These are phyloP conservation scores for Austroboletus novae-zelandiae DNA, from an alignment of 1,284 basidiomycete genomes.

Conservation along the genomic window DNA sequence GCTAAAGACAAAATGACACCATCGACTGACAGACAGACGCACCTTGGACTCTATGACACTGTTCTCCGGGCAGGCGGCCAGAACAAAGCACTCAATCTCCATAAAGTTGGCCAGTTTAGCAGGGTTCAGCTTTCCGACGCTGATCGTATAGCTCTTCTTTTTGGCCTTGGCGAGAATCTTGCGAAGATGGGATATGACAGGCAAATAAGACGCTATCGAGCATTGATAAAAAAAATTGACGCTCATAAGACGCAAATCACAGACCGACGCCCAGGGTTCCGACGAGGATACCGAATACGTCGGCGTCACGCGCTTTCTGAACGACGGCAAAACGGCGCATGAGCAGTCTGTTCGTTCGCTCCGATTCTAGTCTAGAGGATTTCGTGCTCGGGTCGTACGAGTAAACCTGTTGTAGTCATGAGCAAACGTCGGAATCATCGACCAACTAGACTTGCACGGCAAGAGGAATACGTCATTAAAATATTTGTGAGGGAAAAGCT, in stretches of 20 bases:
- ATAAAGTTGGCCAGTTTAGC: conserved; percentile 96
- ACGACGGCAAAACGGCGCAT: conserved; percentile 89
- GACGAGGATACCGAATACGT: conserved; percentile 93
- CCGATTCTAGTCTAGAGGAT: conserved; percentile 55
- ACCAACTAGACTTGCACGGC: conserved; percentile 26
- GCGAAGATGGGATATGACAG: conserved; percentile 78
- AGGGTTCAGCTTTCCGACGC: conserved; percentile 94
- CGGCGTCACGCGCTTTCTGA: conserved; percentile 88
- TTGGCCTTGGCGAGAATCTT: conserved; percentile 57
- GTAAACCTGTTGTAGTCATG: conserved; percentile 50
- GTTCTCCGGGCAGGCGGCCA: conserved; percentile 94
- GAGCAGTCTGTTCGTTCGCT: conserved; percentile 77
- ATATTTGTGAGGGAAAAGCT: conserved; percentile 83
- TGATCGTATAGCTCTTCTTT: conserved; percentile 94
- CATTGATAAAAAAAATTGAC: background rate
- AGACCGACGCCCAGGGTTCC: conserved; percentile 90
- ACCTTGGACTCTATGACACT: conserved; percentile 85
- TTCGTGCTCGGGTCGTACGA: conserved; percentile 69
- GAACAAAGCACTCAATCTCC: conserved; percentile 94
- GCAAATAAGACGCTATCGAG: conserved; percentile 71
- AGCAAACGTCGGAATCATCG: background rate
- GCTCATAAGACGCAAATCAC: conserved; percentile 25
- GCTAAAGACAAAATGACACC: background rate
- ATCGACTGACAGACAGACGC: conserved; percentile 2
- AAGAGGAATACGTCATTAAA: conserved; percentile 69